Evolutionary conservation across 2,329 filamentous ascomycete species (phyloP).

Genomic region (Penicillium griseofulvum): DNA sequence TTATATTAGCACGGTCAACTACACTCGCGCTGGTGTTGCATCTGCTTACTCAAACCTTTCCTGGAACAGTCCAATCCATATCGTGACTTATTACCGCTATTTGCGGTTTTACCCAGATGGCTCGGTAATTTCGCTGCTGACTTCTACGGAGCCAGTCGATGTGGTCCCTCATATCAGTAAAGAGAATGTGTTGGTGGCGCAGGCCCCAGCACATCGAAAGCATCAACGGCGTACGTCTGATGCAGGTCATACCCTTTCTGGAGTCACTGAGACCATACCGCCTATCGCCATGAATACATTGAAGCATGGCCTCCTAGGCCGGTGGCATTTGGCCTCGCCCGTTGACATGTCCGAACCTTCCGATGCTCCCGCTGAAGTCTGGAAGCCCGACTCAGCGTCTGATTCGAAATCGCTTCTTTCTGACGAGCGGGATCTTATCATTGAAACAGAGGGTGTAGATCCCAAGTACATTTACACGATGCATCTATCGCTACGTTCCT

Average conservation of each 20-base stretch:
- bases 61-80: slow-evolving; percentile 82
- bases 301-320: slow-evolving; percentile 64
- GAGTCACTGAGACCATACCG: slow-evolving; percentile 34
- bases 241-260: slow-evolving; percentile 35
- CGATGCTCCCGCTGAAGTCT: slow-evolving; percentile 17
- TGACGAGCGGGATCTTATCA: slow-evolving; percentile 60
- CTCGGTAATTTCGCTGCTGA: slow-evolving; percentile 74
- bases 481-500: slow-evolving; percentile 65
- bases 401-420: slow-evolving; percentile 19
- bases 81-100: slow-evolving; percentile 97
- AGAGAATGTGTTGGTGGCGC: slow-evolving; percentile 57
- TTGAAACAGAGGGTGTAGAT: slow-evolving; percentile 83
- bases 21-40: slow-evolving; percentile 76
- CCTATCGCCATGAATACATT: slow-evolving; percentile 55
- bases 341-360: slow-evolving; percentile 21
- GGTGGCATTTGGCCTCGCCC: slow-evolving; percentile 64
- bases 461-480: slow-evolving; percentile 81
- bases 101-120: slow-evolving; percentile 93
- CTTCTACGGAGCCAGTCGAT: slow-evolving; percentile 76
- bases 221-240: slow-evolving; percentile 42
- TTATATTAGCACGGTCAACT: slow-evolving; percentile 97
- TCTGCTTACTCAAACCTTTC: slow-evolving; percentile 64
- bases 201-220: slow-evolving; percentile 32
- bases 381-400: slow-evolving; percentile 36
- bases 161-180: slow-evolving; percentile 81